Evolutionary conservation across 2,329 filamentous ascomycete species (phyloP), one percentile per base, ranked within the genome.

Genomic region (Graphilbum fragrans): DNA sequence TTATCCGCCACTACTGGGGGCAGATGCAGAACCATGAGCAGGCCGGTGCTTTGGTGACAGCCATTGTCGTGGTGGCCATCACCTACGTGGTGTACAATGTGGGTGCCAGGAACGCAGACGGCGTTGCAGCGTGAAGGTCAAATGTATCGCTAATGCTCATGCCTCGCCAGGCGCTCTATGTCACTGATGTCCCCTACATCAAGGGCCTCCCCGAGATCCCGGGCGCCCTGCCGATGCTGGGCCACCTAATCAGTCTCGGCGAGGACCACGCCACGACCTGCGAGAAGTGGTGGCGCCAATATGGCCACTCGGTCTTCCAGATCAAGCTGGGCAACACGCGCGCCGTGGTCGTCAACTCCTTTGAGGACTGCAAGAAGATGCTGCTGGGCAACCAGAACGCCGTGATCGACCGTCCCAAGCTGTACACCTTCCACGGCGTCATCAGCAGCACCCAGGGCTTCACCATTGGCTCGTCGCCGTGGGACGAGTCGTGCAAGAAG

Each of bases 391-490:
- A 90, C 51, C 83, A 87, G 52, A 84, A 82, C 0, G 72, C 83
- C 1, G 64, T 88, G 43, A 86, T 87, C 52, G 87, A 82, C 2
- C 74, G 85, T 3, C 85, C 85, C 0, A 86, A 70, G 23, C 74
- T 87, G 36, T 82, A 90, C 58, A 90, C 85, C 1, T 90, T 88
- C 58, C 84, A 88, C 59, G 83, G 73, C 7, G 79, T 88, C 4
- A 80, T 88, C 6, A 86, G 82, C 3, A 76, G 70, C 36, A 84
- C 81, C 0, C 80, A 86, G 50, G 83, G 83, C 8, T 84, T 87
- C 58, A 90, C 84, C 0, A 86, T 92, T 45, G 85, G 85, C 1
- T 86, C 84, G 0, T 87, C 82, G 0, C 84, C 85, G 0, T 92
- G 84, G 80, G 82, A 88, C 47, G 83, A 86, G 40, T 85, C 79